Evolutionary conservation across 176 grass and related monocot genomes (phyloP), one percentile per base, ranked within the genome.

Genomic region (Cymbopogon citratus): DNA sequence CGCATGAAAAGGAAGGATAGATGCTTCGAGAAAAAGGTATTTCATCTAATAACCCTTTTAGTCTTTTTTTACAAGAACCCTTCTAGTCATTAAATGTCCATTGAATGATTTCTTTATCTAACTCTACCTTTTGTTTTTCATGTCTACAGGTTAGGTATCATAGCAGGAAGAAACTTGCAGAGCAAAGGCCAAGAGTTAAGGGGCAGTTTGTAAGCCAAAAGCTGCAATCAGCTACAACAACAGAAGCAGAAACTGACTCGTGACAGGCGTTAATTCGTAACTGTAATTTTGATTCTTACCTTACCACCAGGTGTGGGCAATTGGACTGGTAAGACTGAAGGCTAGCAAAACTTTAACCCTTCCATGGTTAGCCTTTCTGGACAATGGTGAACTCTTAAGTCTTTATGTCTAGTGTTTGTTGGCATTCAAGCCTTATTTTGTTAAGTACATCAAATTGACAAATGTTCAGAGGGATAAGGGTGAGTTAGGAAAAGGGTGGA

Each of bases 1-100:
- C 87, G 91, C 33, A 88, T 95, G 85, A 99, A 99, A 88, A 87
- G 97, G 48, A 99, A 99, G 87, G 97, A 99, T 69, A 88, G 97
- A 89, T 99, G 91, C 80, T 99, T 99, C 3, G 97, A 99, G 66
- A 96, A 96, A 80, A 99, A 96, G 97, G 93, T 96, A 88, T 71
- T 79, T 25, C 40, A 18, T 68, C 66, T 63, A 16, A 61, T 24
- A 60, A 51, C 34, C 40, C 40, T 75, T 69, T 12, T 71, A 71
- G n/a, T 10, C 35, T n/a, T n/a, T n/a, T n/a, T n/a, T n/a, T n/a
- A n/a, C n/a, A n/a, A n/a, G n/a, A 60, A 51, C 34, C 40, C 40
- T 75, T 69, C 8, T 71, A 71, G n/a, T 10, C 39, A 7, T 1
- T 54, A 67, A 59, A 45, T 77, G 56, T 2, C 19, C 21, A 33